phyloP scores from a whole-genome alignment of 495 filamentous ascomycete species.

The Lentithecium fluviatile region DNA sequence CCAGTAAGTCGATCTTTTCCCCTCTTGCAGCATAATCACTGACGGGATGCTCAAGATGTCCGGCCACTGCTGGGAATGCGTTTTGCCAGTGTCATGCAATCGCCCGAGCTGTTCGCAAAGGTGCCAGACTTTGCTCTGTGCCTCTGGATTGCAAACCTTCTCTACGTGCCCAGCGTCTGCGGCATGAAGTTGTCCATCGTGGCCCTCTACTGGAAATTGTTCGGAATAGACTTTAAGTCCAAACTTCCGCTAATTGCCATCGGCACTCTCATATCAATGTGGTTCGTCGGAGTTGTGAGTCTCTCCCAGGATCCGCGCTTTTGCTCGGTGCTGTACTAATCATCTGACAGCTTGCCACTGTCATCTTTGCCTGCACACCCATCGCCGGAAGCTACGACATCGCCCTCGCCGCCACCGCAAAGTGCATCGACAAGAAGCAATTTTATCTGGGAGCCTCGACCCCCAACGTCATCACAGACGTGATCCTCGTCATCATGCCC shows the following conservation, averaged over 20 bases:
- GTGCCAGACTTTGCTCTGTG: slow-evolving; percentile 13
- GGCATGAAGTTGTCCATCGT: slow-evolving; percentile 32
- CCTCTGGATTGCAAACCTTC: slow-evolving; percentile 25
- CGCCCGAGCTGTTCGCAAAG: neutral
- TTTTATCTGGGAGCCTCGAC: slow-evolving; percentile 16
- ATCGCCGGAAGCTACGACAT: slow-evolving; percentile 12
- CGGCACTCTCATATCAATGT: neutral
- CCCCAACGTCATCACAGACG: slow-evolving; percentile 19
- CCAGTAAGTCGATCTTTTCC: slow-evolving; percentile 4
- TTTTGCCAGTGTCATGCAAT: slow-evolving; percentile 1
- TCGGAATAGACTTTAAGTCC: slow-evolving; percentile 4
- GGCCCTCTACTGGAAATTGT: slow-evolving; percentile 33
- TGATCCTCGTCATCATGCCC: slow-evolving; percentile 16
- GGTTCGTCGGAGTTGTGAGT: slow-evolving; percentile 16
- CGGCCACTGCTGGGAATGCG: slow-evolving; percentile 1
- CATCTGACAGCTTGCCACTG: slow-evolving; percentile 2
- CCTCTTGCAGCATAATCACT: neutral
- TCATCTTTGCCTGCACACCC: slow-evolving; percentile 16
- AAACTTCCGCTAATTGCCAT: slow-evolving; percentile 6
- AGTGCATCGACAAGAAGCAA: slow-evolving; percentile 7
- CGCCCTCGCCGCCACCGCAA: neutral
- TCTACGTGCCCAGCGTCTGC: slow-evolving; percentile 24
- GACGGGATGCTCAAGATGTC: too few relatives aligned
- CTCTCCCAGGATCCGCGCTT: neutral
- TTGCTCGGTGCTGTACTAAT: neutral